Percentiles rank a stretch among this genome's conserved stretches.
These are phyloP conservation scores for Trichoderma afroharzianum DNA, from an alignment of 2,329 filamentous ascomycete genomes.

Conservation along the genomic window DNA sequence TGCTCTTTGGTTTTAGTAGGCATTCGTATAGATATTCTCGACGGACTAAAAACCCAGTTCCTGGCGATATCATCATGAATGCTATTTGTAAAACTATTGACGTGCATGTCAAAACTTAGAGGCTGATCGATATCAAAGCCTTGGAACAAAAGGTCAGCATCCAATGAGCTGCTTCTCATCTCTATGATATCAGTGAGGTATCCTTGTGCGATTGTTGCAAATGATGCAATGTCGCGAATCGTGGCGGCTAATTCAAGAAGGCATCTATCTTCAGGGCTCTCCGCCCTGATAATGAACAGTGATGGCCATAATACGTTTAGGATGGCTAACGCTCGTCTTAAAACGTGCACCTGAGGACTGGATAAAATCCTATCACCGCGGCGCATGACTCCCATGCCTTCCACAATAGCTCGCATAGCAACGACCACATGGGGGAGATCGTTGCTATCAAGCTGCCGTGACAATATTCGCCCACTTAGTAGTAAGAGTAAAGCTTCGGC, in stretches of 20 bases:
- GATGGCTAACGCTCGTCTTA: constrained; percentile 28
- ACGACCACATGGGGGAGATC: constrained; percentile 32
- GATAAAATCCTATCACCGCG: constrained; percentile 22
- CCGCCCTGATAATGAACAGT: constrained; percentile 24
- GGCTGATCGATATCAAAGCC: constrained; percentile 14
- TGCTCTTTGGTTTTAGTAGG: constrained; percentile 30
- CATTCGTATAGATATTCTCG: constrained; percentile 37
- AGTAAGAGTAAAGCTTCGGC: constrained; percentile 39
- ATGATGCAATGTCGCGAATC: constrained; percentile 21
- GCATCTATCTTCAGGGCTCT: neutral
- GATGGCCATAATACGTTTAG: constrained; percentile 32
- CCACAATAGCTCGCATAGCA: constrained; percentile 31
- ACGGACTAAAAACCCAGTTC: constrained; percentile 40
- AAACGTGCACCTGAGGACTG: constrained; percentile 26
- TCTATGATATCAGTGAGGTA: constrained; percentile 23
- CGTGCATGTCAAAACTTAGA: constrained; percentile 26
- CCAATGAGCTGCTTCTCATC: constrained; percentile 19
- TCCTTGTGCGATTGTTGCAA: constrained; percentile 21
- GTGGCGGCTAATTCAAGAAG: constrained; percentile 21
- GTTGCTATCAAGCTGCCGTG: constrained; percentile 36
- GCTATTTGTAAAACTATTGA: constrained; percentile 39
- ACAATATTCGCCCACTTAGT: constrained; percentile 33
- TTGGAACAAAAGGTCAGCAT: constrained; percentile 24
- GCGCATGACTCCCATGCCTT: constrained; percentile 27
- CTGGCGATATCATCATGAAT: constrained; percentile 44